Evolutionary conservation across 2,329 filamentous ascomycete species (phyloP), one percentile per base, ranked within the genome.

Genomic region (Nigrospora oryzae): DNA sequence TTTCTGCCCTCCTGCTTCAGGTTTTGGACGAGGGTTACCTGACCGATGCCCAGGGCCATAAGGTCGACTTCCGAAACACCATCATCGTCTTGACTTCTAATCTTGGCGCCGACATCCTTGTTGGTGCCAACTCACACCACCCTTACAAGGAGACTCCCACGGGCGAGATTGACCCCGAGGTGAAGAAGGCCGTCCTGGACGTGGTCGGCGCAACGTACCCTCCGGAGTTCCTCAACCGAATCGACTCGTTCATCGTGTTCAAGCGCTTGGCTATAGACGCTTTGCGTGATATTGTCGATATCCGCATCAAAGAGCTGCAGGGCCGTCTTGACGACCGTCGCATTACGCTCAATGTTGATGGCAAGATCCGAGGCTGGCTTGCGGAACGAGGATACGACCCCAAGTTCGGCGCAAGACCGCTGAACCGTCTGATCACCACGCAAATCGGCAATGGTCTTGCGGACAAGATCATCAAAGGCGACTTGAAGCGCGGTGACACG

Each of bases 231-330:
- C 77, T 97, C 51, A 97, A 98, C 68, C 81, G 93, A 16, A 89
- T 97, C 50, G 91, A 97, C 64, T 91, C 94, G 49, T 96, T 97
- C 69, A 96, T 97, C 62, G 71, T 97, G 59, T 97, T 97, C 74
- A 91, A 90, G 66, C 80, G 91, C 10, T 77, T 97, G 2, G 87
- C 88, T 1, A 76, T 75, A 30, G 71, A 75, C 15, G 90, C 91
- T 14, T 75, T 97, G 46, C 77, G 89, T 30, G 90, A 95, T 58
- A 97, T 97, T 51, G 89, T 96, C 40, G 89, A 97, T 58, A 96
- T 97, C 51, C 81, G 93, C 31, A 73, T 97, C 40, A 78, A 75
- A 49, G 93, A 97, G 67, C 73, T 97, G 8, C 90, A 96, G 64
- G 68, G 70, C 43, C 81, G 89, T 36, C 79, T 97, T 1, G 84